Conservation (phyloP, 257 asterid genomes). For the Eucommia ulmoides region DNA sequence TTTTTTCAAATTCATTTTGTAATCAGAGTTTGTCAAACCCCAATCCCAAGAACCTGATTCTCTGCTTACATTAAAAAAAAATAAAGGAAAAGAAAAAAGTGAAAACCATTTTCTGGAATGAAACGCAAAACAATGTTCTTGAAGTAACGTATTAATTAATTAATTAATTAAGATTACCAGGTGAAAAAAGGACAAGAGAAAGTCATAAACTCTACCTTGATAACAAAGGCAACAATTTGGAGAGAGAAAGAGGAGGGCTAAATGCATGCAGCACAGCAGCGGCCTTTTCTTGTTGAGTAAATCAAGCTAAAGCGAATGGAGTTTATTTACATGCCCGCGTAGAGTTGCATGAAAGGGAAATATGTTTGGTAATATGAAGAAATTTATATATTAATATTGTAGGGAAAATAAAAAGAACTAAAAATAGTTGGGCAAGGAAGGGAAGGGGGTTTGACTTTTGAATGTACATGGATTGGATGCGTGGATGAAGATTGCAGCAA, state of each 20-base stretch:
- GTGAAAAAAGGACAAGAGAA: not conserved
- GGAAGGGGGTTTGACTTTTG: no score
- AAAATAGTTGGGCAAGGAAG: no score
- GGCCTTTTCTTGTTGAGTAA: conserved; percentile 63
- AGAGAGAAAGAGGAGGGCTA: not conserved
- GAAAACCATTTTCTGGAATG: not conserved
- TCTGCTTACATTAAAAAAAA: not conserved
- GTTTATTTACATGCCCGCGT: not conserved
- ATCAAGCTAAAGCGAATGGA: conserved; percentile 1
- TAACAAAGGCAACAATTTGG: not conserved
- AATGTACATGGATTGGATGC: no score
- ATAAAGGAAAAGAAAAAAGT: not conserved
- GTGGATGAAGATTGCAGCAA: no score
- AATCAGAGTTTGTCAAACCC: conserved; percentile 17
- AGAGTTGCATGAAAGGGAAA: conserved; percentile 13
- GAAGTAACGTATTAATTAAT: no score
- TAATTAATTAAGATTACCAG: not conserved
- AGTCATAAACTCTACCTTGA: not conserved
- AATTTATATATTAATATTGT: no score
- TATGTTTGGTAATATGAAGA: no score
- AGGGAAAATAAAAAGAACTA: no score
- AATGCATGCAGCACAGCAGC: no score
- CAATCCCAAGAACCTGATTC: conserved; percentile 2
- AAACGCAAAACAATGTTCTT: not conserved
- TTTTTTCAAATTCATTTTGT: conserved; percentile 5